Conservation (phyloP, 805 yeast species). For the Ogataea nonfermentans region DNA sequence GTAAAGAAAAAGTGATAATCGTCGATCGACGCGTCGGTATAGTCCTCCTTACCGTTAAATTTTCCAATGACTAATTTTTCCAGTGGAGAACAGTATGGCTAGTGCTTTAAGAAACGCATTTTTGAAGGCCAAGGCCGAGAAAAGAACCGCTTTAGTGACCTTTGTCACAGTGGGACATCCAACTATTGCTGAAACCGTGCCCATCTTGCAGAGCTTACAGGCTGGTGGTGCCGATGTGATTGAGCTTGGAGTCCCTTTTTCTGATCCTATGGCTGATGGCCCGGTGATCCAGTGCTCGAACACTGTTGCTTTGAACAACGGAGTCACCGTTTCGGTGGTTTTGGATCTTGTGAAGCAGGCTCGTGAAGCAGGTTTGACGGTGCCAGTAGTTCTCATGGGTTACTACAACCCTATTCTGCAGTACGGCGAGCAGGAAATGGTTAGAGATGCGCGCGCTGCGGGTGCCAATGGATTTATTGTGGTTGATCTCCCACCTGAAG, state of each 20-base stretch:
- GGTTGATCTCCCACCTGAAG: conserved; percentile 98
- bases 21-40: conserved; percentile 11
- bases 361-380: conserved; percentile 75
- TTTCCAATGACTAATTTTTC: conserved; percentile 10
- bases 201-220: conserved; percentile 83
- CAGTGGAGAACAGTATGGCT: conserved; percentile 24
- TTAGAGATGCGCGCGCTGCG: conserved; percentile 73
- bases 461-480: conserved; percentile 95
- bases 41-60: background rate
- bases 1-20: conserved; percentile 9
- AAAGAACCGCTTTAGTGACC: conserved; percentile 85
- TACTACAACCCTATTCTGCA: conserved; percentile 91
- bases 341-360: conserved; percentile 74
- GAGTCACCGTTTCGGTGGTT: conserved; percentile 67
- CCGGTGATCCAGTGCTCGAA: conserved; percentile 93
- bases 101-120: conserved; percentile 36
- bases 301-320: conserved; percentile 76
- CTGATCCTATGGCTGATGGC: conserved; percentile 99
- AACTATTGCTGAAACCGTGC: conserved; percentile 80
- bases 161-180: conserved; percentile 96
- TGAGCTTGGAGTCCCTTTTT: conserved; percentile 93
- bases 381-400: conserved; percentile 94
- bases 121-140: conserved; percentile 32
- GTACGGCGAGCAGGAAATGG: conserved; percentile 84
- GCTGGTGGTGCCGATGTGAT: conserved; percentile 94